Evolutionary conservation across 495 filamentous ascomycete species (phyloP).

Genomic region (Xylaria nigripes): DNA sequence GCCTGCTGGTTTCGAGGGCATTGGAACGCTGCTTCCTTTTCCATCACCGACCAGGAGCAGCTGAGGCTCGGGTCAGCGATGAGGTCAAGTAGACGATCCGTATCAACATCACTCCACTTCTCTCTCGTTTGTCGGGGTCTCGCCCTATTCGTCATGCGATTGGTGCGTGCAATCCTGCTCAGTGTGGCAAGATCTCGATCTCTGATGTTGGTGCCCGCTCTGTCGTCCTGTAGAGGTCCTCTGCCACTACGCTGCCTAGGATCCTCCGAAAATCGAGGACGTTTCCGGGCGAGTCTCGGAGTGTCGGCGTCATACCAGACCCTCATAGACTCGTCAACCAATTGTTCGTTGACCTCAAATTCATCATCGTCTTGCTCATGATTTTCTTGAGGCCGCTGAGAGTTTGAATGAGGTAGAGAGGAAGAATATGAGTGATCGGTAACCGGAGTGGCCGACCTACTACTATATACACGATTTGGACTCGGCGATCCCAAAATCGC

Average conservation of each 20-base stretch:
- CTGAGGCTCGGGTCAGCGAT: constrained; percentile 41
- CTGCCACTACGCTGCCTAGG: background rate
- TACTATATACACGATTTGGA: background rate
- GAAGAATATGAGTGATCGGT: background rate
- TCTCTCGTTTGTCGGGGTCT: constrained; percentile 33
- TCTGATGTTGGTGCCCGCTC: constrained; percentile 12
- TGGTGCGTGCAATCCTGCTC: constrained; percentile 17
- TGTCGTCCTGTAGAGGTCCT: background rate
- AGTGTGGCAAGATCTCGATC: constrained; percentile 16
- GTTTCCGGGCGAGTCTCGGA: background rate
- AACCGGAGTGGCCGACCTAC: background rate
- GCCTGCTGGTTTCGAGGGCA: constrained; percentile 48
- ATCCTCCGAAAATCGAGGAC: background rate
- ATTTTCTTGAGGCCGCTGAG: background rate
- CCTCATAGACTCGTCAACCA: constrained; percentile 10
- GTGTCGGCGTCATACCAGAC: background rate
- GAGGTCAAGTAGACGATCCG: constrained; percentile 35
- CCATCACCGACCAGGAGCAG: constrained; percentile 47
- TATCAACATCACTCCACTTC: constrained; percentile 40
- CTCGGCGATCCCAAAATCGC: constrained; percentile 6
- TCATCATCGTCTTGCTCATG: constrained; percentile 14
- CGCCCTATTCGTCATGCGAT: constrained; percentile 8
- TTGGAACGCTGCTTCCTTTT: constrained; percentile 34
- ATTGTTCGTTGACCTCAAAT: constrained; percentile 24
- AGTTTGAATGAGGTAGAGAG: background rate